These are phyloP conservation scores for Solanum etuberosum DNA, from an alignment of 257 asterid species.

Conservation along the genomic window DNA sequence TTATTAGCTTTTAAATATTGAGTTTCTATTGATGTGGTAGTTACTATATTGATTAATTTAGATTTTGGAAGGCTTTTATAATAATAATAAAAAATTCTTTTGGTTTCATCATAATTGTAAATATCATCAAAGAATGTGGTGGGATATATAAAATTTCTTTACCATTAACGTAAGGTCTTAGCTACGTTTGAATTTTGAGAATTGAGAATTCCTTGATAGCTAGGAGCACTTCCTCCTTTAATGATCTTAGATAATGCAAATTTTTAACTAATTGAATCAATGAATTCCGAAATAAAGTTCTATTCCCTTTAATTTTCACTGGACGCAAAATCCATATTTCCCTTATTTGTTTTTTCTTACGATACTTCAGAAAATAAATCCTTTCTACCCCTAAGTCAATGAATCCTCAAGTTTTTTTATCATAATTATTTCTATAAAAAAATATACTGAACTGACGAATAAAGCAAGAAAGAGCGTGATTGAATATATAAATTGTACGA, in stretches of 20 bases:
- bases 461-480: background rate
- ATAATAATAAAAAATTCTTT: too few species aligned
- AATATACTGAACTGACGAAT: background rate
- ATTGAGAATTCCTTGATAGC: too few species aligned
- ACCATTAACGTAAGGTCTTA: background rate
- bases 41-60: too few species aligned
- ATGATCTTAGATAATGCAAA: too few species aligned
- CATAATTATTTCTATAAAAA: background rate
- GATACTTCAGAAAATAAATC: background rate
- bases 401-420: background rate
- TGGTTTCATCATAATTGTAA: background rate
- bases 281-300: background rate
- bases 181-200: background rate
- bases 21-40: background rate
- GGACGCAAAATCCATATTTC: background rate
- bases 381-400: background rate
- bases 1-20: background rate
- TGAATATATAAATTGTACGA: background rate
- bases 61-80: background rate
- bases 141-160: background rate
- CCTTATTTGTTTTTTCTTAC: background rate
- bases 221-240: too few species aligned
- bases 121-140: background rate
- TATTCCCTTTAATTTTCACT: background rate
- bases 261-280: too few species aligned